Conservation (phyloP, 768 basidiomycete genomes). For the Xerocomellus amylosporus region DNA sequence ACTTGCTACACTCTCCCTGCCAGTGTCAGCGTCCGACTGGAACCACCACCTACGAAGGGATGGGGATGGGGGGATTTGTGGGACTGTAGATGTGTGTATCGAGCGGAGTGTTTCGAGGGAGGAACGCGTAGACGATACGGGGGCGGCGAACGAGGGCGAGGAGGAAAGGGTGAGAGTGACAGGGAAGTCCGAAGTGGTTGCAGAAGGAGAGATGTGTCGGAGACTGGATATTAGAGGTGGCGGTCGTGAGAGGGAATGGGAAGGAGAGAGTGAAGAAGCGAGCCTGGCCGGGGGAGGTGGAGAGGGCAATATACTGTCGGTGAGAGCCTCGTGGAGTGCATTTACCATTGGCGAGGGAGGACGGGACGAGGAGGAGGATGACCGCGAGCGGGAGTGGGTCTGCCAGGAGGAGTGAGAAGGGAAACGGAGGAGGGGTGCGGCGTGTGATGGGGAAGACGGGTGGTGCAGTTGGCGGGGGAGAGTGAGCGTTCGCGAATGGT, state of each 20-base stretch:
- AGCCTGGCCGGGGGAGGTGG: slow-evolving; percentile 45
- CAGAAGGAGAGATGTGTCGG: slow-evolving; percentile 60
- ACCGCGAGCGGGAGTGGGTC: neutral
- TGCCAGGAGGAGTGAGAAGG: slow-evolving; percentile 1
- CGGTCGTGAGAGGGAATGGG: slow-evolving; percentile 37
- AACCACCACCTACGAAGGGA: slow-evolving; percentile 48
- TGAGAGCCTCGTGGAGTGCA: slow-evolving; percentile 46
- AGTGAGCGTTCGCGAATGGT: slow-evolving; percentile 8
- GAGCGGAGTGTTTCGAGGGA: slow-evolving; percentile 61
- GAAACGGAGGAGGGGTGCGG: slow-evolving; percentile 19
- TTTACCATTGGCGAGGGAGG: slow-evolving; percentile 41
- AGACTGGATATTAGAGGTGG: slow-evolving; percentile 55
- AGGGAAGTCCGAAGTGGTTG: slow-evolving; percentile 37
- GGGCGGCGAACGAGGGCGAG: slow-evolving; percentile 21
- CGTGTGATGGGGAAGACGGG: slow-evolving; percentile 3
- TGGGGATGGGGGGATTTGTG: slow-evolving; percentile 24
- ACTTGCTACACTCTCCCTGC: slow-evolving; percentile 42
- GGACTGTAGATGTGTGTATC: slow-evolving; percentile 31
- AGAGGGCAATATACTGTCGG: slow-evolving; percentile 38
- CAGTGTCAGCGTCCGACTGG: slow-evolving; percentile 36
- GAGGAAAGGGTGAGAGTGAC: slow-evolving; percentile 12
- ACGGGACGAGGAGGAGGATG: slow-evolving; percentile 1
- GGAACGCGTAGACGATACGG: slow-evolving; percentile 35
- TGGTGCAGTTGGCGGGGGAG: slow-evolving; percentile 17
- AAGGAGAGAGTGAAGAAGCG: slow-evolving; percentile 34